Evolutionary conservation across 495 filamentous ascomycete genomes (phyloP), one percentile per base, ranked within the genome.

Genomic region (Xylaria curta): DNA sequence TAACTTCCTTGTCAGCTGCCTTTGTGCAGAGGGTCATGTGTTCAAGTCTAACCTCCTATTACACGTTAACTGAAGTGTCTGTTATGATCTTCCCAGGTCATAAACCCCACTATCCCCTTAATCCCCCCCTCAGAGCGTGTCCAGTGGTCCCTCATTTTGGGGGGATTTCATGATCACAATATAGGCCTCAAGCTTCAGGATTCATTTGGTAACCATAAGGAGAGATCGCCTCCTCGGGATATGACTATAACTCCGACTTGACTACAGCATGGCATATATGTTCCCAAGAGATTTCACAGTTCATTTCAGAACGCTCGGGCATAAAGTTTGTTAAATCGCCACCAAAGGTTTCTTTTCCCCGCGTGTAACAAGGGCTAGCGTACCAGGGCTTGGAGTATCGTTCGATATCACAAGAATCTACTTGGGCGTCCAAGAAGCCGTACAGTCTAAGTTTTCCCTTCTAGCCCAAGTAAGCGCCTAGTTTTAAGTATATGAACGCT

Each of bases 301-400:
- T 76, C 82, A 1, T 75, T 82, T 74, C 79, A 2, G 81, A 74
- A 51, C 36, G 81, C 31, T 31, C 80, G 17, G 85, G 83, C 4
- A 76, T 85, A 79, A 82, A 82, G 36, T 81, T 86, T 69, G 79
- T 86, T 21, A 82, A 86, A 47, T 72, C 76, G 0, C 84, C 84
- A 15, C 83, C 21, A 81, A 83, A 26, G 80, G 78, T 0, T 65
- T 86, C 9, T 88, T 88, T 64, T 87, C 86, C n/a, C 86, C 86
- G 4, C 75, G 28, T 31, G 28, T 31, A 31, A 31, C 28, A 31
- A 31, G 28, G 28, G 28, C 28, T 31, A 31, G 28, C 28, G 28
- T 31, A 1, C 28, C 3, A 3, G 28, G 28, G 28, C 28, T 31
- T 31, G 28, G 28, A 31, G 28, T 31, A 31, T 1, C 3, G 3